These are phyloP conservation scores for Nymphaea thermarum DNA, from an alignment of 164 flowering plant species.

Conservation along the genomic window DNA sequence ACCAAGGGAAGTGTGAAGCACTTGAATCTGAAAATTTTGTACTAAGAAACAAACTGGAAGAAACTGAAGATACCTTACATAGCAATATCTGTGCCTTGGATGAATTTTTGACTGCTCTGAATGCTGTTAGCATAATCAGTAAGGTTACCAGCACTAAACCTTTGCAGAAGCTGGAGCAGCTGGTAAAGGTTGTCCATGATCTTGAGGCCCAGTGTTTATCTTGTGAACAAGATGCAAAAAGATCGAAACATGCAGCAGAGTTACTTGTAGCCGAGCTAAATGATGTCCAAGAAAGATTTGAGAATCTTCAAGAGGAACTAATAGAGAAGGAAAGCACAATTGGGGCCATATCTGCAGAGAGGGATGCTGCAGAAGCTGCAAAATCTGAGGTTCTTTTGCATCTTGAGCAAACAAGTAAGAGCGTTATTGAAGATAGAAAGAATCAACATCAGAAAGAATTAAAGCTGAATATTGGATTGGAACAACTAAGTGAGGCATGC, in stretches of 20 bases:
- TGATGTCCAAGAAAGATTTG: constrained; percentile 94
- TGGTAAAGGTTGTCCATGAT: constrained; percentile 33
- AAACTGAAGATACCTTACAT: constrained; percentile 39
- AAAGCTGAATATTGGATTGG: constrained; percentile 27
- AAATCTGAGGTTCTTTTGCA: constrained; percentile 51
- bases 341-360: constrained; percentile 37
- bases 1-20: constrained; percentile 29
- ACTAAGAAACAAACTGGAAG: constrained; percentile 39
- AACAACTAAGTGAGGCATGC: constrained; percentile 33
- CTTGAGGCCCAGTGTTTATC: constrained; percentile 32
- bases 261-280: constrained; percentile 80
- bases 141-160: constrained; percentile 34
- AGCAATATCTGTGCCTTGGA: constrained; percentile 35
- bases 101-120: constrained; percentile 29
- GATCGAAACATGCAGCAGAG: constrained; percentile 79
- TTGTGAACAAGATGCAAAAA: constrained; percentile 60
- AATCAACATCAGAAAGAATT: constrained; percentile 26
- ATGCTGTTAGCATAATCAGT: constrained; percentile 32
- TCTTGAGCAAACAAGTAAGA: constrained; percentile 27
- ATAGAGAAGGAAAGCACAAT: constrained; percentile 29
- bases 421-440: constrained; percentile 29
- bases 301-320: constrained; percentile 75
- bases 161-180: constrained; percentile 36
- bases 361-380: constrained; percentile 47
- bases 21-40: constrained; percentile 40